Evolutionary conservation across 768 basidiomycete species (phyloP).

Genomic region (Lactarius psammicola): DNA sequence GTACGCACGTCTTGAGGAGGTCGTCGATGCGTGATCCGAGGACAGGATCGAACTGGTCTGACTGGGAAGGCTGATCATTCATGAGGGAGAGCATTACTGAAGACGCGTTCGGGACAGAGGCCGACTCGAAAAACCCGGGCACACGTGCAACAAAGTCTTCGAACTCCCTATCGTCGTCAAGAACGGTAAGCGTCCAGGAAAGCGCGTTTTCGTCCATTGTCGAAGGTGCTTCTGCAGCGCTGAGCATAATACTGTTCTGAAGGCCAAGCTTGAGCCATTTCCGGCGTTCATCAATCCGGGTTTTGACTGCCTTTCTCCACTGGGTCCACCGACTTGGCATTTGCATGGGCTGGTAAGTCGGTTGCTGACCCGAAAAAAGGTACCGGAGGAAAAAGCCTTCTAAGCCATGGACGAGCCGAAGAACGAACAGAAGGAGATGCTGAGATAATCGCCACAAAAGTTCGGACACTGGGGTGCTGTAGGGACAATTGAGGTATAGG

Average conservation of each 20-base stretch:
- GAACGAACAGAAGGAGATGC: neutral
- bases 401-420: neutral
- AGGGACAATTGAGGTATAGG: slow-evolving; percentile 1
- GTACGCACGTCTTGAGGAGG: slow-evolving; percentile 12
- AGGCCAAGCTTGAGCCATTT: slow-evolving; percentile 10
- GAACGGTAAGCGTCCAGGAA: slow-evolving; percentile 14
- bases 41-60: neutral
- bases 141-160: slow-evolving; percentile 14
- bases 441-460: neutral
- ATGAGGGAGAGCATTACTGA: slow-evolving; percentile 1
- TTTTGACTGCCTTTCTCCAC: slow-evolving; percentile 3
- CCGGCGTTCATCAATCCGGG: neutral
- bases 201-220: neutral
- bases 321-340: neutral
- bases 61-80: neutral
- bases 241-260: neutral
- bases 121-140: slow-evolving; percentile 8
- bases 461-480: slow-evolving; percentile 15
- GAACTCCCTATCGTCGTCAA: slow-evolving; percentile 8
- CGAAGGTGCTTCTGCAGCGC: neutral
- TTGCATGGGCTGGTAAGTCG: neutral
- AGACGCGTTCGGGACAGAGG: neutral
- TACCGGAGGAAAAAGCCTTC: neutral
- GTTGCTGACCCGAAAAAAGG: neutral
- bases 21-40: slow-evolving; percentile 11